A percentile compares a stretch with the other conserved stretches of the same genome.
Evolutionary conservation across 23 red algal species (phyloP).

Genomic region (Gracilaria vermiculophylla): DNA sequence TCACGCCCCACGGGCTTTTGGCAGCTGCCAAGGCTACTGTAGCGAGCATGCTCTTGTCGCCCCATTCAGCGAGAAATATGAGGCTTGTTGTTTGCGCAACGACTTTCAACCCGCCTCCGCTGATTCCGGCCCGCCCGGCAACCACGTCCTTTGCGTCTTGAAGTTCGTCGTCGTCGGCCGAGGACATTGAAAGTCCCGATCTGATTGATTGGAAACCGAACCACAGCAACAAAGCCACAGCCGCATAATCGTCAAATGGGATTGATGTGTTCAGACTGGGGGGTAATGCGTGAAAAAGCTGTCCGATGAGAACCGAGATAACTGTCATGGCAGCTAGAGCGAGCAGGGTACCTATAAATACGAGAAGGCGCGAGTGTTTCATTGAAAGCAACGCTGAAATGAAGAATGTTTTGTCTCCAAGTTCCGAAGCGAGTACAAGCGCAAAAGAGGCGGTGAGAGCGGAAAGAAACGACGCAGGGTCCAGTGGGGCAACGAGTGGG

Average conservation of each 20-base stretch:
- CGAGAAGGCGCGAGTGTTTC: constrained; percentile 84
- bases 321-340: constrained; percentile 89
- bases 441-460: constrained; percentile 74
- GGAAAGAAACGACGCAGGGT: constrained; percentile 53
- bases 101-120: constrained; percentile 44
- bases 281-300: constrained; percentile 93
- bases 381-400: constrained; percentile 93
- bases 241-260: constrained; percentile 96
- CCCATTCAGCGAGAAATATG: constrained; percentile 98
- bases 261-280: constrained; percentile 74
- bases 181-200: constrained; percentile 61
- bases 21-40: constrained; percentile 95
- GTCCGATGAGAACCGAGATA: constrained; percentile 90
- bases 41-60: constrained; percentile 92
- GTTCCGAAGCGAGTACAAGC: constrained; percentile 87
- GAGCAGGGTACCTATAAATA: constrained; percentile 79
- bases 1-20: constrained; percentile 88
- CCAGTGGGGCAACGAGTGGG: constrained; percentile 18
- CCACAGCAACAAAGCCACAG: constrained; percentile 91
- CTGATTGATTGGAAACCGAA: constrained; percentile 92
- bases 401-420: constrained; percentile 99
- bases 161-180: constrained; percentile 69
- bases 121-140: constrained; percentile 20
- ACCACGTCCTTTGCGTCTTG: constrained; percentile 79
- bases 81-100: constrained; percentile 82